phyloP scores from a whole-genome alignment of 768 basidiomycete genomes.

The Boletus sp. region DNA sequence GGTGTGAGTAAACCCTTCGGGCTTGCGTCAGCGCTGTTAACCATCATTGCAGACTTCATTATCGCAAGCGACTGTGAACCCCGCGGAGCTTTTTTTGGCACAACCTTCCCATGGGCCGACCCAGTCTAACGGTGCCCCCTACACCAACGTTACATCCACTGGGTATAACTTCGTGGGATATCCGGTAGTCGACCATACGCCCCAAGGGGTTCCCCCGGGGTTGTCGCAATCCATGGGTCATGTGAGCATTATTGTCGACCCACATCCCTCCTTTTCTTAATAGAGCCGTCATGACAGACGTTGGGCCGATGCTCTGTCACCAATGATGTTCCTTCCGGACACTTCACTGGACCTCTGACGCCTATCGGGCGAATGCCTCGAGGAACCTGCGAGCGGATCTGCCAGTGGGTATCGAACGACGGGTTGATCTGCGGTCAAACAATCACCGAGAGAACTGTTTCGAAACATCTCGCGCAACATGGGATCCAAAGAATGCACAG shows the following conservation, averaged over 20 bases:
- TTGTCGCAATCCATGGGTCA: not conserved
- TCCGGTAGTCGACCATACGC: not conserved
- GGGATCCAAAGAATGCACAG: conserved; percentile 7
- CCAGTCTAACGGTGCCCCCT: not conserved
- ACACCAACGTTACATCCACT: too few species aligned
- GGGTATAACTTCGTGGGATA: not conserved
- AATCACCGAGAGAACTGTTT: not conserved
- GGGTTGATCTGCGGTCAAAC: not conserved
- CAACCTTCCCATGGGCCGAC: not conserved
- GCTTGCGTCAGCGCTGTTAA: not conserved
- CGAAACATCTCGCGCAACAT: conserved; percentile 13
- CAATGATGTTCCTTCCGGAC: too few species aligned
- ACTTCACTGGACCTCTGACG: not conserved
- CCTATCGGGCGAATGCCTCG: not conserved
- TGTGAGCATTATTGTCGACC: conserved; percentile 1
- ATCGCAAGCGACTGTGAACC: conserved; percentile 2
- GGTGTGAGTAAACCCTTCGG: conserved; percentile 4
- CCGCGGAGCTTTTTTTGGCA: not conserved
- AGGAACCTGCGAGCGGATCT: not conserved
- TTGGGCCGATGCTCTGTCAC: not conserved
- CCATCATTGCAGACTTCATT: not conserved
- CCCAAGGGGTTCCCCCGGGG: not conserved
- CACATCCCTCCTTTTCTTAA: too few species aligned
- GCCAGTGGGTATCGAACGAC: not conserved
- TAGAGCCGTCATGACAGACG: not conserved